Base-by-base conservation (phyloP, 73 alveolate species). In the Symbiodinium natans region DNA sequence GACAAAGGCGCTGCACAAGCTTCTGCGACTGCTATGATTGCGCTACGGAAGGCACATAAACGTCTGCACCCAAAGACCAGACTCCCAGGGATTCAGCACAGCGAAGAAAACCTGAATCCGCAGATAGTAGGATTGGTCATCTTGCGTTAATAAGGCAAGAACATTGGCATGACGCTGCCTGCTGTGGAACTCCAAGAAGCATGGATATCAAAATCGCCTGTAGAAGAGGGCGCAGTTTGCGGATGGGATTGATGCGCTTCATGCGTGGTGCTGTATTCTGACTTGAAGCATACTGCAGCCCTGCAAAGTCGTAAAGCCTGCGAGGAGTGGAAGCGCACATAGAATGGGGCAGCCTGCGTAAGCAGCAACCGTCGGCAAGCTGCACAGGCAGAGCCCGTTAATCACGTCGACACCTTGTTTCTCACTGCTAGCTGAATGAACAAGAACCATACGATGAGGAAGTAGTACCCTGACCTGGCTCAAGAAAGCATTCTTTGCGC, bases 281-380 rank as follows among this genome's bases (percentile, higher is more conserved):
- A n/a, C n/a, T n/a, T n/a, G n/a, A n/a, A n/a, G n/a, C n/a, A n/a
- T n/a, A n/a, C n/a, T n/a, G n/a, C n/a, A n/a, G n/a, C n/a, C n/a
- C n/a, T n/a, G n/a, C n/a, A n/a, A n/a, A n/a, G n/a, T n/a, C 6
- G 3, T 31, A 56, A 10, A 3, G 92, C 98, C 98, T 92, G 98
- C 92, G 98, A 92, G 23, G 98, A 92, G 92, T 92, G 98, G 98
- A 92, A 92, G 68, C 98, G 98, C 63, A 92, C 98, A 11, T 77
- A 92, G 84, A 74, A 80, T 9, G 98, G 98, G 29, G 98, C 98
- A 17, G 98, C 96, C 96, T 90, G 77, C 27, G 15, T 19, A 0
- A 29, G 29, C 41, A 43, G 38, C 19, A 25, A 54, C 13, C 4
- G 80, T 29, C 15, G 88, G 38, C 13, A 80, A 80, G 31, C 52